These are phyloP conservation scores for Arabidopsis hybrid DNA, from an alignment of 441 rosid genomes.

Conservation along the genomic window DNA sequence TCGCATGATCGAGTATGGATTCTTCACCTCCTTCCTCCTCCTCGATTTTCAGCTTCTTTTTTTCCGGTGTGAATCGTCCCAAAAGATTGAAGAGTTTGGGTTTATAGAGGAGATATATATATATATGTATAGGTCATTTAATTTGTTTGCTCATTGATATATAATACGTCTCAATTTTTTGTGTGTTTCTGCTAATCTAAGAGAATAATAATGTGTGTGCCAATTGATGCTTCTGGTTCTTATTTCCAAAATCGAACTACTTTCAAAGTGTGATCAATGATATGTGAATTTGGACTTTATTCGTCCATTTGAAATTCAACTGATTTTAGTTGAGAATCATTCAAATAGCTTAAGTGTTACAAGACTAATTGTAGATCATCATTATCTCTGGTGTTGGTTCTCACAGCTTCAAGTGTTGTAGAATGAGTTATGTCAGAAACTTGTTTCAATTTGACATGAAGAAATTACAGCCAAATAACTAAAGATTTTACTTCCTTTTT, in stretches of 20 bases:
- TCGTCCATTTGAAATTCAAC: neutral
- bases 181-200: constrained; percentile 12
- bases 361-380: neutral
- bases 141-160: constrained; percentile 9
- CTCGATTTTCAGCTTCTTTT: neutral
- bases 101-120: constrained; percentile 3
- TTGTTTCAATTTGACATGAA: neutral
- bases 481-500: neutral
- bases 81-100: neutral
- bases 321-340: constrained; percentile 13
- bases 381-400: neutral
- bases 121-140: neutral
- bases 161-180: constrained; percentile 3
- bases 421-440: neutral
- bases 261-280: constrained; percentile 6
- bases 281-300: neutral
- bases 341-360: neutral
- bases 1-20: constrained; percentile 51
- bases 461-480: neutral
- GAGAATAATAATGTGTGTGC: neutral
- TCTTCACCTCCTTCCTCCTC: neutral
- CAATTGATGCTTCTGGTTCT: neutral
- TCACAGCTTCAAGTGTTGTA: neutral
- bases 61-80: constrained; percentile 2
- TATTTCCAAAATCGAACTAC: neutral